Base-by-base conservation (phyloP, 2,329 filamentous ascomycete species). In the Teratosphaeria epicoccoides region DNA sequence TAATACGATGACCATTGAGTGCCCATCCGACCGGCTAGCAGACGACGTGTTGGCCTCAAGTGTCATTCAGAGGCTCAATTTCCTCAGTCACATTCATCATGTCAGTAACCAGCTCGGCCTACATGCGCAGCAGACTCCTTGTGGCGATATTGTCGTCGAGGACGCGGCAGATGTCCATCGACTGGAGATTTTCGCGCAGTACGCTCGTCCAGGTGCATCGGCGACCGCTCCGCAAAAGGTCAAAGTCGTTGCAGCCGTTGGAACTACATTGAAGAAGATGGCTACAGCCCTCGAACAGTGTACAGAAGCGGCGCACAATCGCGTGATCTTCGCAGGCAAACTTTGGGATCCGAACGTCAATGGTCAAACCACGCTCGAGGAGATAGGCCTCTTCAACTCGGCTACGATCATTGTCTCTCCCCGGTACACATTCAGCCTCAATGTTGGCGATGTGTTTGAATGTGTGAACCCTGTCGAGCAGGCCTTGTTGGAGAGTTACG, bases 401-500 rank as follows among this genome's bases (percentile, higher is more conserved):
- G 57, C 55, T 54, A 54, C 60, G 51, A 57, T 65, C 33, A 53
- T 56, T 33, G 57, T 65, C 40, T 57, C 54, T 26, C 62, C 63
- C 6, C 57, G 52, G 22, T 59, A 63, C 50, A 60, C 54, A 10
- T 53, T 55, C 40, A 51, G 54, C 11, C 59, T 54, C 46, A 57
- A 64, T 46, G 49, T 65, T 24, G 54, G 51, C 24, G 57, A 56
- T 25, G 55, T 62, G 43, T 60, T 65, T 47, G 59, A 56, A 28
- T 46, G 53, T 24, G 40, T 56, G 50, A 72, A 55, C 63, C 73
- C 77, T 1, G 75, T 97, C 2, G 88, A 97, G 64, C 76, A 80
- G 11, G 87, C 91, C 60, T 83, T 97, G 22, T 73, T 93, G 59
- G 78, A 82, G 52, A 87, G 94, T 66, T 95, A 95, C 62, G 79